phyloP scores from a whole-genome alignment of 2,329 filamentous ascomycete genomes.

The Aplosporella prunicola region DNA sequence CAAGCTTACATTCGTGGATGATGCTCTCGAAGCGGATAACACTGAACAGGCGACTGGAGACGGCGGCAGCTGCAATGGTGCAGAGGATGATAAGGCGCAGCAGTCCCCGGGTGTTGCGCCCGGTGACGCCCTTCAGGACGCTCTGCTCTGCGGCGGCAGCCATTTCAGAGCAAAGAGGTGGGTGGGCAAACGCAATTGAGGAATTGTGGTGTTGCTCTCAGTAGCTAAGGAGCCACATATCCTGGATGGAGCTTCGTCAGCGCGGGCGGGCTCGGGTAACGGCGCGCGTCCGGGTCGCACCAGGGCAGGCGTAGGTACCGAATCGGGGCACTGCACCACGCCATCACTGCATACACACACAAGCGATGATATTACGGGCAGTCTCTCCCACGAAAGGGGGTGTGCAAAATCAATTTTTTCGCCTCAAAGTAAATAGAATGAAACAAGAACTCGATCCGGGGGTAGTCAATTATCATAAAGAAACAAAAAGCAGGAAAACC shows the following conservation, averaged over 20 bases:
- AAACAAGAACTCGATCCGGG: no score
- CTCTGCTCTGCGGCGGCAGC: slow-evolving; percentile 30
- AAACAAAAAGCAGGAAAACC: slow-evolving; percentile 2
- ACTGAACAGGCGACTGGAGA: slow-evolving; percentile 92
- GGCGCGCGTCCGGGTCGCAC: no score
- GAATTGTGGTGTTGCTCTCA: slow-evolving; percentile 6
- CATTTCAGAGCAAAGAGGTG: slow-evolving; percentile 22
- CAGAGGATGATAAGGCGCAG: slow-evolving; percentile 82
- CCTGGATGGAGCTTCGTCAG: slow-evolving; percentile 5
- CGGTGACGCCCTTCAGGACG: slow-evolving; percentile 68
- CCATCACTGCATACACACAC: no score
- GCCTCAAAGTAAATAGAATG: not conserved
- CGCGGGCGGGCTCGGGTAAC: no score
- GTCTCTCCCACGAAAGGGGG: no score
- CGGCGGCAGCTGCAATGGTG: slow-evolving; percentile 82
- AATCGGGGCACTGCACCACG: no score
- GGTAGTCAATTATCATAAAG: slow-evolving; percentile 5
- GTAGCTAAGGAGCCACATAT: slow-evolving; percentile 11
- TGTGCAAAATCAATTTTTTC: no score
- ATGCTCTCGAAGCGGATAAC: slow-evolving; percentile 99
- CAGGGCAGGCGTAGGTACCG: no score
- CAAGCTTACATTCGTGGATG: slow-evolving; percentile 90
- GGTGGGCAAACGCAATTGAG: slow-evolving; percentile 13
- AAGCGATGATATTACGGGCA: no score
- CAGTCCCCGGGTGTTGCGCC: slow-evolving; percentile 72